These are phyloP conservation scores for Podochytrium sp. DNA, from an alignment of 192 early-diverging fungal species.

Conservation along the genomic window DNA sequence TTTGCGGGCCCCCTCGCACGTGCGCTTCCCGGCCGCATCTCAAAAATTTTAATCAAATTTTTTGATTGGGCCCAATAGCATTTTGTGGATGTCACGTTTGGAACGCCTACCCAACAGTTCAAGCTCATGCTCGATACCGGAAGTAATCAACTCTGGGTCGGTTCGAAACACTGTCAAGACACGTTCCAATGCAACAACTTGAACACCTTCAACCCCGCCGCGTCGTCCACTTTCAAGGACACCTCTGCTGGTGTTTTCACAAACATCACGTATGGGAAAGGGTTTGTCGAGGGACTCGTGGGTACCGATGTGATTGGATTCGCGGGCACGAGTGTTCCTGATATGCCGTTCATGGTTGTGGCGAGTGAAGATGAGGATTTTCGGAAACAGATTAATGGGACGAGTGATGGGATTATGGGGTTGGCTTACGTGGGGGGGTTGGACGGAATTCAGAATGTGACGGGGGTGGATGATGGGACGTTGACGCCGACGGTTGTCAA, in stretches of 20 bases:
- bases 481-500: not conserved
- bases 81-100: not conserved
- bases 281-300: not conserved
- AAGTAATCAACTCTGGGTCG: conserved; percentile 10
- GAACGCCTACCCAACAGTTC: conserved; percentile 1
- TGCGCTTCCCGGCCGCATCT: no score
- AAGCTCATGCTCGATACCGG: not conserved
- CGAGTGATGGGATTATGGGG: not conserved
- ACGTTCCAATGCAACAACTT: not conserved
- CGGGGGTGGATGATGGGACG: not conserved
- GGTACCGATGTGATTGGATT: not conserved
- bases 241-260: no score
- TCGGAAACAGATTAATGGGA: not conserved
- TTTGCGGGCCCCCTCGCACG: no score
- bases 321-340: not conserved
- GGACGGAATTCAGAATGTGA: not conserved
- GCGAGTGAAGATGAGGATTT: not conserved
- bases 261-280: conserved; percentile 23
- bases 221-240: not conserved
- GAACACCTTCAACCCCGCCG: not conserved
- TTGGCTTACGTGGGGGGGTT: not conserved
- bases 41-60: no score
- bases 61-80: no score
- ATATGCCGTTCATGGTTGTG: not conserved
- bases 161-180: not conserved